These are phyloP conservation scores for Hypericum perforatum DNA, from an alignment of 345 rosid genomes.

Conservation along the genomic window DNA sequence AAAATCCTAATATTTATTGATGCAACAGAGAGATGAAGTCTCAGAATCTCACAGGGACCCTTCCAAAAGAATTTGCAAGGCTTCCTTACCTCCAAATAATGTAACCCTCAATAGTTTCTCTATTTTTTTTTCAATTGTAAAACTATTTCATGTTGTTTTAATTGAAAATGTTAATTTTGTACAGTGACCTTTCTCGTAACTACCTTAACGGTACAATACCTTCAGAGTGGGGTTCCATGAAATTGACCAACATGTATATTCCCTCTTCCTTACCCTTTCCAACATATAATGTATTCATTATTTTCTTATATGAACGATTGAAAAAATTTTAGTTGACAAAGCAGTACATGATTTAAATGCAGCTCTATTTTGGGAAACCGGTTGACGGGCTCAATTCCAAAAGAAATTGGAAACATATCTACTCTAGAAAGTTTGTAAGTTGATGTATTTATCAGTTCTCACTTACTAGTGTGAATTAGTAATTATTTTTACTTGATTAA, in stretches of 20 bases:
- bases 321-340: too few species aligned
- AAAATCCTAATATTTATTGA: too few species aligned
- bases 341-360: neutral
- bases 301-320: too few species aligned
- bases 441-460: neutral
- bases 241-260: constrained; percentile 27
- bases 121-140: neutral
- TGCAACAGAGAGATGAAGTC: constrained; percentile 31
- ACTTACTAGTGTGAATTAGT: neutral
- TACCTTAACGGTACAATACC: constrained; percentile 44
- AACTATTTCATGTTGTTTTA: neutral
- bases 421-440: constrained; percentile 36
- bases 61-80: constrained; percentile 32
- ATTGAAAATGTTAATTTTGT: neutral
- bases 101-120: constrained; percentile 15
- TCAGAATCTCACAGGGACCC: constrained; percentile 35
- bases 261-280: neutral
- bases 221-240: constrained; percentile 36
- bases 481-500: neutral
- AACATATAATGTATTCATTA: neutral
- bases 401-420: constrained; percentile 36
- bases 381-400: constrained; percentile 39
- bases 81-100: constrained; percentile 35
- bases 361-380: constrained; percentile 42
- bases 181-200: constrained; percentile 43